Evolutionary conservation across 2,329 filamentous ascomycete species (phyloP), one percentile per base, ranked within the genome.

Genomic region (Fusarium nisikadoi): DNA sequence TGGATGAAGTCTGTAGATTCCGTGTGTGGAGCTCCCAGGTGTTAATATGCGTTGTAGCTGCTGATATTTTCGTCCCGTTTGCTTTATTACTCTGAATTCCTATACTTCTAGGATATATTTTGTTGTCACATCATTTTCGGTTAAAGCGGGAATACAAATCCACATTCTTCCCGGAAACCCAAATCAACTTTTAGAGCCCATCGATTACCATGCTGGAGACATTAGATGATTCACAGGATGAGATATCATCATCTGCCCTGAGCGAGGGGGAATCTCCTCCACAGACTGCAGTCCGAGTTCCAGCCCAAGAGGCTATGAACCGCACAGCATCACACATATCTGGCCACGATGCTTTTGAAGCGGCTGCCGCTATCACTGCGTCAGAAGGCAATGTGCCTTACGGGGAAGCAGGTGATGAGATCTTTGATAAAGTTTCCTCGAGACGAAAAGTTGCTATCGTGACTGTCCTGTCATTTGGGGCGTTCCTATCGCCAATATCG

Each of bases 401-500:
- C 42, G 58, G 61, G 12, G 79, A 81, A 54, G 75, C 60, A 6
- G 80, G 75, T 17, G 88, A 90, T 75, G 84, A 85, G 57, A 79
- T 89, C n/a, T 95, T 94, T 82, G 86, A 91, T 75, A 86, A 86
- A 23, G 86, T 94, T 68, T 86, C 90, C 0, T 80, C 82, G 7
- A 81, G 83, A 20, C 87, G 90, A 43, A 96, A 95, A 80, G 78
- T 86, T 6, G 76, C 90, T 68, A 92, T 95, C 57, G 91, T 94
- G 20, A 83, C 84, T 14, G 86, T 94, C 10, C 82, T 95, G 57
- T 91, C 92, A 1, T 93, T 91, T 77, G 94, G 92, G 81, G 90
- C 91, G 31, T 94, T 95, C 71, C 84, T 95, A 47, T 90, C 93
- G 2, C 93, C 93, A 1, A 88, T 94, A 29, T 92, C 90, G 17